Conservation (phyloP, 176 grass and related monocot species). For the Eragrostis nindensis region DNA sequence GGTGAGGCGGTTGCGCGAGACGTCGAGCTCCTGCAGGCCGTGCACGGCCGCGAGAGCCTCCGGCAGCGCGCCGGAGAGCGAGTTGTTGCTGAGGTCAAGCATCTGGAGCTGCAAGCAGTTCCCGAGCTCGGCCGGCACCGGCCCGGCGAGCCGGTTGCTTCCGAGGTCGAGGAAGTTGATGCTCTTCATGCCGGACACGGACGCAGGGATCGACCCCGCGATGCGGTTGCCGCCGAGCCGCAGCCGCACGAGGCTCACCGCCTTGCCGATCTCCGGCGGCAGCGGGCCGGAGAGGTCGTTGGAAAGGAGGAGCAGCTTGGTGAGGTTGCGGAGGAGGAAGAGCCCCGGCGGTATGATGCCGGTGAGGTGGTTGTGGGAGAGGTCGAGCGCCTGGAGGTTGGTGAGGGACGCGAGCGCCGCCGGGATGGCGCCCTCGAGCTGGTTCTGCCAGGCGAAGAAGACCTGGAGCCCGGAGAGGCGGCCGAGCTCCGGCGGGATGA, state of each 20-base stretch:
- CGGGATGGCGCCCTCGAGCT: slow-evolving; percentile 81
- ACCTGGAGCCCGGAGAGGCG: slow-evolving; percentile 54
- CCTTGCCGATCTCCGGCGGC: slow-evolving; percentile 67
- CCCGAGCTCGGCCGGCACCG: slow-evolving; percentile 58
- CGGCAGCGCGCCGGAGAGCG: slow-evolving; percentile 58
- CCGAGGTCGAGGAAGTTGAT: slow-evolving; percentile 87
- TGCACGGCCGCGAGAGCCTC: slow-evolving; percentile 53
- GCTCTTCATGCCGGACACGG: slow-evolving; percentile 70
- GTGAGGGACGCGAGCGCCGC: slow-evolving; percentile 45
- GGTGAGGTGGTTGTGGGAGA: slow-evolving; percentile 90
- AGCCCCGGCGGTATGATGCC: slow-evolving; percentile 73
- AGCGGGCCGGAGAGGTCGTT: slow-evolving; percentile 83
- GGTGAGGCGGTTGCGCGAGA: slow-evolving; percentile 60
- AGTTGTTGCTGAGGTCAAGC: slow-evolving; percentile 87
- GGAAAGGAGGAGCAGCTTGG: slow-evolving; percentile 81
- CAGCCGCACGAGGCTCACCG: slow-evolving; percentile 65
- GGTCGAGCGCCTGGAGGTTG: slow-evolving; percentile 77
- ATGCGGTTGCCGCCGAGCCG: slow-evolving; percentile 79
- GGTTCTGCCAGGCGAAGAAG: slow-evolving; percentile 96
- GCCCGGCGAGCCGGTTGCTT: slow-evolving; percentile 68
- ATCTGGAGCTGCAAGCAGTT: slow-evolving; percentile 90
- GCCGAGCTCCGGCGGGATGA: slow-evolving; percentile 72
- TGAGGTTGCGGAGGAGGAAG: slow-evolving; percentile 84
- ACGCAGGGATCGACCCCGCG: slow-evolving; percentile 48
- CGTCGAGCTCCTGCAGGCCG: slow-evolving; percentile 80